Evolutionary conservation across 495 filamentous ascomycete genomes (phyloP).

Genomic region (Penicillium maclennaniae): DNA sequence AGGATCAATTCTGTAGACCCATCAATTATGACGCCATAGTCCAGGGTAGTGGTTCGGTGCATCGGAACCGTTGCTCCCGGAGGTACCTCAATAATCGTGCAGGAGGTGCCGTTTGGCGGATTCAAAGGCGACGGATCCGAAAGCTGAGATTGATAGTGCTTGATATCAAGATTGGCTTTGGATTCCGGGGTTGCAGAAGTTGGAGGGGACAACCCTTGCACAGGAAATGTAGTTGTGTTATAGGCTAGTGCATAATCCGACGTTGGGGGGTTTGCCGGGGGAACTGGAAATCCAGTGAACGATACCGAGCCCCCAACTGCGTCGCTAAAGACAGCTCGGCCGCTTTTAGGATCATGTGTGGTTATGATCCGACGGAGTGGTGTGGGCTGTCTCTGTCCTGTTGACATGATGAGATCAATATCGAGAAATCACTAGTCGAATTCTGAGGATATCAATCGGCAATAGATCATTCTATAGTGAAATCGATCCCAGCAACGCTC

Average conservation of each 20-base stretch:
- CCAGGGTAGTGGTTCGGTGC: constrained; percentile 62
- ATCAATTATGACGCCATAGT: constrained; percentile 66
- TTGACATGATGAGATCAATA: constrained; percentile 15
- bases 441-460: constrained; percentile 2
- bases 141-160: constrained; percentile 18
- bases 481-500: constrained; percentile 3
- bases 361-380: constrained; percentile 21
- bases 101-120: constrained; percentile 23
- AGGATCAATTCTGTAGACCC: constrained; percentile 59
- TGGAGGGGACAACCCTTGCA: constrained; percentile 20
- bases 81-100: constrained; percentile 24
- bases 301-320: constrained; percentile 15
- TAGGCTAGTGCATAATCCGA: constrained; percentile 22
- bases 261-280: constrained; percentile 15
- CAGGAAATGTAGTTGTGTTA: constrained; percentile 17
- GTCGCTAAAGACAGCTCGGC: constrained; percentile 17
- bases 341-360: constrained; percentile 14
- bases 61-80: constrained; percentile 28
- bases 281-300: constrained; percentile 21
- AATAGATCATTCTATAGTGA: neutral
- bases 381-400: constrained; percentile 13
- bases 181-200: constrained; percentile 14
- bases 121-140: constrained; percentile 21
- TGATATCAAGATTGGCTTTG: constrained; percentile 18
- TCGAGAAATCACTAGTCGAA: constrained; percentile 7